These are phyloP conservation scores for Globisporangium heterothallicum DNA, from an alignment of 352 stramenopile genomes.

Conservation along the genomic window DNA sequence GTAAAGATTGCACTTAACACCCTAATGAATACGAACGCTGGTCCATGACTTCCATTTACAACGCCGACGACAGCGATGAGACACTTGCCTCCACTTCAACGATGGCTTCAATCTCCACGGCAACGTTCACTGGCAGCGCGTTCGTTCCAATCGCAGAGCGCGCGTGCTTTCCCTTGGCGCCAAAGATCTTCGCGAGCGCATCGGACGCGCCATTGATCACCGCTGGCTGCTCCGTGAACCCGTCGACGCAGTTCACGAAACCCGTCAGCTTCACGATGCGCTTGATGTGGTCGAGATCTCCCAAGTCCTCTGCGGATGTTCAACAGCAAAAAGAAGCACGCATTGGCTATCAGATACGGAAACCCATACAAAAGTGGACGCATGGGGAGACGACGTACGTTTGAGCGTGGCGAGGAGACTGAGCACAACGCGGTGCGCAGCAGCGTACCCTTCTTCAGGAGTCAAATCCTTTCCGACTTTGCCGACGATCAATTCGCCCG, in stretches of 20 bases:
- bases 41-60: conserved; percentile 4
- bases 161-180: conserved; percentile 66
- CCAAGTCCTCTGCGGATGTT: conserved; percentile 64
- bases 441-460: conserved; percentile 81
- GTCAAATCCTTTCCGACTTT: conserved; percentile 81
- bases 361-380: background rate
- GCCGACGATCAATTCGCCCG: conserved; percentile 63
- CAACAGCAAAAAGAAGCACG: background rate
- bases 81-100: conserved; percentile 73
- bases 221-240: conserved; percentile 77
- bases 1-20: background rate
- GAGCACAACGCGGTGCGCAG: conserved; percentile 70
- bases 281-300: conserved; percentile 86
- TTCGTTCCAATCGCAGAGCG: conserved; percentile 92
- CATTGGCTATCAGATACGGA: too few species aligned
- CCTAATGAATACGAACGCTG: too few species aligned
- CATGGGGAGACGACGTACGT: conserved; percentile 19
- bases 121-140: conserved; percentile 89
- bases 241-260: conserved; percentile 90
- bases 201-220: conserved; percentile 93
- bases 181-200: conserved; percentile 74
- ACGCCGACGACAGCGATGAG: conserved; percentile 16
- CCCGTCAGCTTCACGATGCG: conserved; percentile 91
- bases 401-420: conserved; percentile 87
- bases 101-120: conserved; percentile 94